Conservation (phyloP, 257 asterid species). For the Solanum pennellii region DNA sequence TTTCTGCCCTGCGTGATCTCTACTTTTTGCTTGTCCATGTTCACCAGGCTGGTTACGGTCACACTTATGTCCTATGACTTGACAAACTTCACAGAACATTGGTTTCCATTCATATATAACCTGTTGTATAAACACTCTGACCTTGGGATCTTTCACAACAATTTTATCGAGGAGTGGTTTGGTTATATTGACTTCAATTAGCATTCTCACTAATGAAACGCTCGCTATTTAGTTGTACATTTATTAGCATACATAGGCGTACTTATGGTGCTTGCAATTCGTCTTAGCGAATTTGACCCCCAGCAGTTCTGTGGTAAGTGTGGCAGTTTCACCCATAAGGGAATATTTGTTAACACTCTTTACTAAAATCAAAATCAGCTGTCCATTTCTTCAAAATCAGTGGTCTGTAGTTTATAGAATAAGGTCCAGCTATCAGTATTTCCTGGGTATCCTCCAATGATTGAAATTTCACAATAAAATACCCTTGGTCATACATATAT, state of each 20-base stretch:
- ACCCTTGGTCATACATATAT: too few species aligned
- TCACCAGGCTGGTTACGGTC: too few species aligned
- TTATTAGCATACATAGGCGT: background rate
- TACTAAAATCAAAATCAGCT: too few species aligned
- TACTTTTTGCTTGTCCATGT: too few species aligned
- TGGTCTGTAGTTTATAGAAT: background rate
- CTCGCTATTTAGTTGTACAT: accelerated
- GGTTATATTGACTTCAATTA: too few species aligned
- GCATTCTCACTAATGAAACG: background rate
- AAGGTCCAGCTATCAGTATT: background rate
- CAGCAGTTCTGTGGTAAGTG: too few species aligned
- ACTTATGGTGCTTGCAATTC: background rate
- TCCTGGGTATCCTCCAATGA: background rate
- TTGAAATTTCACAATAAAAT: background rate
- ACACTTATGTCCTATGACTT: too few species aligned
- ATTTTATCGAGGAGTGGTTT: background rate
- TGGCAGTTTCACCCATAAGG: too few species aligned
- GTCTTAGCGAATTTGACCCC: too few species aligned
- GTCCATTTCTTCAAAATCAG: background rate
- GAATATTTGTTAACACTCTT: too few species aligned
- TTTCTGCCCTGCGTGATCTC: too few species aligned
- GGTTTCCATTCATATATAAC: background rate
- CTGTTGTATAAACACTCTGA: accelerated
- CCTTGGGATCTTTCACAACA: background rate
- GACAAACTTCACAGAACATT: too few species aligned